phyloP scores from a whole-genome alignment of 306 rosid species.

The Chamaecrista fasciculata region DNA sequence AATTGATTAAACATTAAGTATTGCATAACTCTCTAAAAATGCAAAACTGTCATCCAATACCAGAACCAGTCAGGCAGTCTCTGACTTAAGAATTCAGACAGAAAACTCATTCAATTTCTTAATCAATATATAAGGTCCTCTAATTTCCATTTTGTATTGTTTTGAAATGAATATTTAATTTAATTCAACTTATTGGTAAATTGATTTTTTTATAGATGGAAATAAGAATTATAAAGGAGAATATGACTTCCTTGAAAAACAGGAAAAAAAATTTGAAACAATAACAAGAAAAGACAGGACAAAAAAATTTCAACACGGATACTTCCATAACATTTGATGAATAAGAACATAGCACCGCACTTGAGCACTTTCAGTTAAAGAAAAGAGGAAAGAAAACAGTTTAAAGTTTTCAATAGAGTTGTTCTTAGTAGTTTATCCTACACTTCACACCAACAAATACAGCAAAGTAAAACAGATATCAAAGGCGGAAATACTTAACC shows the following conservation, averaged over 20 bases:
- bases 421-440: not conserved
- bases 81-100: not conserved
- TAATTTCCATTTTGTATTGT: not conserved
- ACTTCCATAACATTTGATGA: not conserved
- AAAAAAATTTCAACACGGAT: not conserved
- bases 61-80: not conserved
- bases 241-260: not conserved
- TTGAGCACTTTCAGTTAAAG: too few relatives aligned
- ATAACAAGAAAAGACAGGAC: not conserved
- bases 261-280: not conserved
- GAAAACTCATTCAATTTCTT: not conserved
- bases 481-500: not conserved
- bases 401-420: not conserved
- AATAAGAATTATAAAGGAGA: not conserved
- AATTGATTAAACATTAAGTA: not conserved
- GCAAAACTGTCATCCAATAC: not conserved
- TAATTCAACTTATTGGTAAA: not conserved
- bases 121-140: not conserved
- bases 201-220: not conserved
- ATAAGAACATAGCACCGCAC: not conserved
- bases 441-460: not conserved
- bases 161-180: not conserved
- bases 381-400: not conserved
- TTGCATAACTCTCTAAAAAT: not conserved
- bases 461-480: not conserved